Evolutionary conservation across 2,329 filamentous ascomycete genomes (phyloP).

Genomic region (Sphaerostilbella broomeana): DNA sequence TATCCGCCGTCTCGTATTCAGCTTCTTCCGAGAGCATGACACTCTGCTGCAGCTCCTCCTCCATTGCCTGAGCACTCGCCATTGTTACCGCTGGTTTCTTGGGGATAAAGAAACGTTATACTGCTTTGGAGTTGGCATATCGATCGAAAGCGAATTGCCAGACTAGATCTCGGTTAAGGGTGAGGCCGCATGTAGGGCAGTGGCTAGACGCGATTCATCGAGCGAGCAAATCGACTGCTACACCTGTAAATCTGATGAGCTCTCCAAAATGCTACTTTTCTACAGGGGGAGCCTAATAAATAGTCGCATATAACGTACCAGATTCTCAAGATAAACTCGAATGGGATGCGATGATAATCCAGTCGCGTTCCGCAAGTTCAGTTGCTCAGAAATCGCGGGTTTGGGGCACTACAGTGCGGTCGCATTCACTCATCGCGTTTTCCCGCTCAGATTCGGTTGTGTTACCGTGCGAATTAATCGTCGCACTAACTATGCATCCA

Average conservation of each 20-base stretch:
- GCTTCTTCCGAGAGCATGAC: constrained; percentile 45
- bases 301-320: too few species aligned
- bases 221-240: constrained; percentile 12
- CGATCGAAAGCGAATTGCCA: constrained; percentile 19
- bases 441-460: not conserved
- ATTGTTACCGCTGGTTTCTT: constrained; percentile 31
- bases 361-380: constrained; percentile 16
- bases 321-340: too few species aligned
- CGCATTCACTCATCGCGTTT: constrained; percentile 7
- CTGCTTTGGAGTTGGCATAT: constrained; percentile 24
- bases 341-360: constrained; percentile 10
- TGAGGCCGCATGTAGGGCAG: constrained; percentile 20
- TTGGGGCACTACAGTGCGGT: constrained; percentile 16
- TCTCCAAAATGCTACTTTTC: too few species aligned
- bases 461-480: constrained; percentile 8
- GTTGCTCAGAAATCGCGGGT: constrained; percentile 11
- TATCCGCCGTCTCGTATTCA: constrained; percentile 33
- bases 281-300: too few species aligned
- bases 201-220: constrained; percentile 7
- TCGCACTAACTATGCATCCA: constrained; percentile 9
- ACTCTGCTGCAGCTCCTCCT: constrained; percentile 53
- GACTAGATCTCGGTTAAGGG: constrained; percentile 19
- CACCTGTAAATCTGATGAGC: constrained; percentile 10
- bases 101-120: constrained; percentile 15
- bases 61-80: constrained; percentile 47